Evolutionary conservation across 192 early-diverging fungal species (phyloP).

Genomic region (Mycoemilia scoparia): DNA sequence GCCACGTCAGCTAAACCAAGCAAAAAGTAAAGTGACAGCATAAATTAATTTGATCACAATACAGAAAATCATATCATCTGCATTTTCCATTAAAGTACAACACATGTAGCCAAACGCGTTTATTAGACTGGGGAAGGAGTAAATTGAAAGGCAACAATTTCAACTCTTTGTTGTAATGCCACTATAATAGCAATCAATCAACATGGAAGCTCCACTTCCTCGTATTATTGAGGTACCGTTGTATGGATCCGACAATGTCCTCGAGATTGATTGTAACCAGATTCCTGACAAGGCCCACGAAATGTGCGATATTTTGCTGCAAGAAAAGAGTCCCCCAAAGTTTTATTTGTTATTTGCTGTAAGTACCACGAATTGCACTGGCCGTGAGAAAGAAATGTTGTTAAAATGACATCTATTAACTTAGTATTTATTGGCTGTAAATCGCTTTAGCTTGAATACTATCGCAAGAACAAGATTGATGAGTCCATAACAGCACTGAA

Average conservation of each 20-base stretch:
- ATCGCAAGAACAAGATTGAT: slow-evolving; percentile 39
- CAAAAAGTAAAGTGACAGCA: too few relatives aligned
- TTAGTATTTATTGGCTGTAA: background rate
- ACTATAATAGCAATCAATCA: slow-evolving; percentile 21
- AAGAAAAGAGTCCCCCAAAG: slow-evolving; percentile 39
- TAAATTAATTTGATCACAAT: too few relatives aligned
- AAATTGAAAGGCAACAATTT: too few relatives aligned
- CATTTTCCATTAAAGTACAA: too few relatives aligned
- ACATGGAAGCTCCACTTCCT: too few relatives aligned
- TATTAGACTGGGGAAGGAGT: too few relatives aligned
- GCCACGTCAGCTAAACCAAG: too few relatives aligned
- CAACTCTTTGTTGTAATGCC: too few relatives aligned
- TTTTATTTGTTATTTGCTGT: slow-evolving; percentile 56
- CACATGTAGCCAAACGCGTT: too few relatives aligned
- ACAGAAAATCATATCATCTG: too few relatives aligned
- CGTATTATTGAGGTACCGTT: slow-evolving; percentile 41
- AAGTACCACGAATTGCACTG: too few relatives aligned
- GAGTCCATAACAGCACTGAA: slow-evolving; percentile 36
- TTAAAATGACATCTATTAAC: slow-evolving; percentile 2
- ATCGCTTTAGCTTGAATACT: slow-evolving; percentile 43
- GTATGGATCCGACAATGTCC: slow-evolving; percentile 41
- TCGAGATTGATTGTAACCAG: slow-evolving; percentile 48
- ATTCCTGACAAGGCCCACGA: slow-evolving; percentile 35
- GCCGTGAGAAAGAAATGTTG: slow-evolving; percentile 1
- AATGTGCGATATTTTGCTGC: slow-evolving; percentile 49